Conservation (phyloP, 2,329 filamentous ascomycete species). For the Fusarium dimerum region DNA sequence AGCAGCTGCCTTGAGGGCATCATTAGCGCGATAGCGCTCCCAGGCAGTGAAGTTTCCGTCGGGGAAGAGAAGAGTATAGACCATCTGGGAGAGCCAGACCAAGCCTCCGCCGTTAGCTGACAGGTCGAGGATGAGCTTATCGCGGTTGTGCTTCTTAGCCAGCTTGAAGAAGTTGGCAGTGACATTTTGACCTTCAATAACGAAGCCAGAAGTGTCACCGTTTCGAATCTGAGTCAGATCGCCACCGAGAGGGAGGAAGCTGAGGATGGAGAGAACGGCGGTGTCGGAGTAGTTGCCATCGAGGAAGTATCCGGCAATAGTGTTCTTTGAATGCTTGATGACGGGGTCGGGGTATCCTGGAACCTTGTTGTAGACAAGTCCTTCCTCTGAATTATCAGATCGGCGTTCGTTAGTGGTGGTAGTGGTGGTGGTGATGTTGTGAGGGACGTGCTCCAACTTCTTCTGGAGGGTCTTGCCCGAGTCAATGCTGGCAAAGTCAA, state of each 20-base stretch:
- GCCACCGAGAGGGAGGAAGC: conserved; percentile 23
- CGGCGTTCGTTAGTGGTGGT: conserved; percentile 11
- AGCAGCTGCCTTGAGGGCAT: conserved; percentile 16
- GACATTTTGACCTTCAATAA: conserved; percentile 20
- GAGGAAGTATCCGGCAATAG: conserved; percentile 23
- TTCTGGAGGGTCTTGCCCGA: conserved; percentile 25
- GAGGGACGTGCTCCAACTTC: conserved; percentile 16
- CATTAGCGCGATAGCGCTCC: conserved; percentile 24
- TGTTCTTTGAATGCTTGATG: conserved; percentile 12
- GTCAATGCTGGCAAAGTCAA: conserved; percentile 20
- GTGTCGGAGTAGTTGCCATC: conserved; percentile 20
- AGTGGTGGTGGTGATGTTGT: conserved; percentile 4
- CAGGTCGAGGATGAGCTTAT: conserved; percentile 29
- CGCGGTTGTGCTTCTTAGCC: conserved; percentile 17
- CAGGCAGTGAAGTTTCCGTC: conserved; percentile 18
- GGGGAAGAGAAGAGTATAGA: conserved; percentile 25
- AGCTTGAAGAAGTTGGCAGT: conserved; percentile 19
- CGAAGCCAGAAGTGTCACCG: conserved; percentile 11
- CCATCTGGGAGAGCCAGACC: conserved; percentile 16
- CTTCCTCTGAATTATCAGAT: not conserved
- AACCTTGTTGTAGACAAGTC: not conserved
- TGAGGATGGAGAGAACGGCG: conserved; percentile 23
- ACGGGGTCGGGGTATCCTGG: conserved; percentile 19
- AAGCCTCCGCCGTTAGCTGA: conserved; percentile 27
- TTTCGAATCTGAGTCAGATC: not conserved